These are phyloP conservation scores for Diaporthe citriasiana DNA, from an alignment of 2,329 filamentous ascomycete genomes.

Conservation along the genomic window DNA sequence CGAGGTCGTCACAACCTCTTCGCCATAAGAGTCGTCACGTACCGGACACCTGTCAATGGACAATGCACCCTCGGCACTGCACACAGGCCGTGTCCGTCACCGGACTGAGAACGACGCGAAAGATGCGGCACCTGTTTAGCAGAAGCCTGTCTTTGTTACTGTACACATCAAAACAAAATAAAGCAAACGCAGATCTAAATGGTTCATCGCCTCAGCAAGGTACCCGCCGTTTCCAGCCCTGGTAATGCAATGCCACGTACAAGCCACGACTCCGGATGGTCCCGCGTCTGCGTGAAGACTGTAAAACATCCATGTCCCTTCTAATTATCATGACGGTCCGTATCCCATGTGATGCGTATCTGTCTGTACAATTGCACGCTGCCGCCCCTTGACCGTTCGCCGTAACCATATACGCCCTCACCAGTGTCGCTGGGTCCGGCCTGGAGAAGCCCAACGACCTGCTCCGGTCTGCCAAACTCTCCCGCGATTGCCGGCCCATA, in stretches of 20 bases:
- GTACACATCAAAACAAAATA: constrained; percentile 7
- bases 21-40: not conserved
- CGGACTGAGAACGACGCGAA: too few species aligned
- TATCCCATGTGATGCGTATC: constrained; percentile 19
- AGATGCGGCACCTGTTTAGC: not conserved
- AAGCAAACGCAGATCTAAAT: constrained; percentile 32
- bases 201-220: constrained; percentile 20
- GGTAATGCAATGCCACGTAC: constrained; percentile 33
- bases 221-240: constrained; percentile 31
- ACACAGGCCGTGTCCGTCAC: not conserved
- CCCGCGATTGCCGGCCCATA: constrained; percentile 3
- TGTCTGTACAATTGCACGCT: constrained; percentile 35
- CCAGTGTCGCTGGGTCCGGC: not conserved
- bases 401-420: constrained; percentile 17
- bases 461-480: not conserved
- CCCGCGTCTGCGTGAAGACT: constrained; percentile 35
- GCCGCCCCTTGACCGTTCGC: constrained; percentile 3
- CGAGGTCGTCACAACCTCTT: not conserved
- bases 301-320: constrained; percentile 34
- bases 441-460: not conserved
- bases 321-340: constrained; percentile 31
- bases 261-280: constrained; percentile 20
- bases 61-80: not conserved
- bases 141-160: constrained; percentile 18
- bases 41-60: not conserved